Conservation (phyloP, 257 asterid genomes). For the Lycium barbarum region DNA sequence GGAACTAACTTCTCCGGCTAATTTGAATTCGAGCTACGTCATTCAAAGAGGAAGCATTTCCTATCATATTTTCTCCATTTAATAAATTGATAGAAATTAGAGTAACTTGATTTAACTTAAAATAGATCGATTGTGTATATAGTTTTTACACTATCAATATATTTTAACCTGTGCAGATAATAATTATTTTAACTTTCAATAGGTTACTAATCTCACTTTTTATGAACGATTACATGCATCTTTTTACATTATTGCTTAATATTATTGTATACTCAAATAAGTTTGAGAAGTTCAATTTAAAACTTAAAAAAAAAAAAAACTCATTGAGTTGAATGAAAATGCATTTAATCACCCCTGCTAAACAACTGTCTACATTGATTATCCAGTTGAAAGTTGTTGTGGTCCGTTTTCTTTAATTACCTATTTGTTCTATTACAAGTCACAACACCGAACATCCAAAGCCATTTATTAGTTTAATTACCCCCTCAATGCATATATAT, state of each 20-base stretch:
- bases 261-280: neutral
- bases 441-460: constrained; percentile 21
- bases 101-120: neutral
- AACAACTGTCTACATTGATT: constrained; percentile 29
- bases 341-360: neutral
- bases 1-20: neutral
- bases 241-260: neutral
- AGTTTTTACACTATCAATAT: neutral
- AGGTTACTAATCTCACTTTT: neutral
- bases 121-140: neutral
- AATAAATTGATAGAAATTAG: no score
- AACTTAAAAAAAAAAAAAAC: neutral
- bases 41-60: no score
- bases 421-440: neutral
- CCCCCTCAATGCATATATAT: neutral
- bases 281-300: neutral
- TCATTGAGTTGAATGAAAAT: neutral
- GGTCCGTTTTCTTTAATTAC: neutral
- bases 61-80: no score
- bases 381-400: constrained; percentile 14
- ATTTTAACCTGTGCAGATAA: neutral
- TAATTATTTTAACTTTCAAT: neutral
- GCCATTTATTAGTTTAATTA: neutral
- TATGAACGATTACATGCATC: neutral
- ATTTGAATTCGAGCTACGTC: neutral